Evolutionary conservation across 768 basidiomycete species (phyloP).

Genomic region (Boletus huronensis): DNA sequence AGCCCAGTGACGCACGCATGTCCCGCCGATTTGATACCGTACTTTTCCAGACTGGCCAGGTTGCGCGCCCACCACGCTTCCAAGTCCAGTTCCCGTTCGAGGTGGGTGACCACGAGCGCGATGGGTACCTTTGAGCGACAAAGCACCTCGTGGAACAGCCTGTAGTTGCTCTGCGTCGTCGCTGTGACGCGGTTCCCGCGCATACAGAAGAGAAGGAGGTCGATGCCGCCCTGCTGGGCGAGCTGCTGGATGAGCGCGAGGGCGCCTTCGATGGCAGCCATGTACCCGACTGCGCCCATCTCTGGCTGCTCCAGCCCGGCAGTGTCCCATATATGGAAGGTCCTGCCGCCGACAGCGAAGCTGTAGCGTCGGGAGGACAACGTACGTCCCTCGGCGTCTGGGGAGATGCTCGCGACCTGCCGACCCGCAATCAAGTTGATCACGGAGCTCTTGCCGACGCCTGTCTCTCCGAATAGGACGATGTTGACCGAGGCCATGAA

Average conservation of each 20-base stretch:
- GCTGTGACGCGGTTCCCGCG: constrained; percentile 37
- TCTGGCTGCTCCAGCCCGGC: constrained; percentile 30
- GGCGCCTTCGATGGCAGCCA: constrained; percentile 27
- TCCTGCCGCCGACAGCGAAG: constrained; percentile 14
- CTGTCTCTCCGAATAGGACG: constrained; percentile 43
- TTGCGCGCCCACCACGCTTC: constrained; percentile 34
- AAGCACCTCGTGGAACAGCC: constrained; percentile 37
- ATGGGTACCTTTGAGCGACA: constrained; percentile 32
- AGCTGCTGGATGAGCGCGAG: constrained; percentile 35
- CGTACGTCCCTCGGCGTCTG: constrained; percentile 33
- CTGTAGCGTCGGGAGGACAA: constrained; percentile 26
- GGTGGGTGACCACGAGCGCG: constrained; percentile 33
- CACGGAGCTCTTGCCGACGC: constrained; percentile 32
- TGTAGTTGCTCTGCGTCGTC: constrained; percentile 35
- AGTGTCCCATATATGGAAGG: constrained; percentile 31
- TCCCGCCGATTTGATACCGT: constrained; percentile 20
- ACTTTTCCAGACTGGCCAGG: constrained; percentile 13
- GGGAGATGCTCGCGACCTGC: constrained; percentile 17
- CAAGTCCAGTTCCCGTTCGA: constrained; percentile 36
- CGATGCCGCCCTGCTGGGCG: constrained; percentile 30
- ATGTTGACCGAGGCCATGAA: constrained; percentile 31
- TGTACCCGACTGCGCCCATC: constrained; percentile 18
- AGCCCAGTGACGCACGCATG: constrained; percentile 34
- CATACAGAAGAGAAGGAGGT: constrained; percentile 40
- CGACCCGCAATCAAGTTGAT: constrained; percentile 29